Percentiles rank a stretch among this genome's conserved stretches.
Evolutionary conservation across 371 early-diverging fungal species (phyloP).

Genomic region (Rozella allomycis): DNA sequence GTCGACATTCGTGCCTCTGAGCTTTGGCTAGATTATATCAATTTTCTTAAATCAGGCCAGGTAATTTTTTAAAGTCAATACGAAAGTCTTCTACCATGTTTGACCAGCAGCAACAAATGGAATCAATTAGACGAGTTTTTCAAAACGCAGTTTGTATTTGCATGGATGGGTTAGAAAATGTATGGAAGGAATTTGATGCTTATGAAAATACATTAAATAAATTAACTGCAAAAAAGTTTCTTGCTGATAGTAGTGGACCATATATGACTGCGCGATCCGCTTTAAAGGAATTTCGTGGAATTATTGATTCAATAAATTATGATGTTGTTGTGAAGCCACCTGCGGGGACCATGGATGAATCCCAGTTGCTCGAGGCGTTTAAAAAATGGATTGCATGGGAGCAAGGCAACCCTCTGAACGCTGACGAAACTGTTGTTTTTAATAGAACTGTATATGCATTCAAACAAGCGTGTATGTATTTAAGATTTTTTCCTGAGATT

Average conservation of each 20-base stretch:
- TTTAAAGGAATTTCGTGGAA: conserved; percentile 52
- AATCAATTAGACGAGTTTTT: conserved; percentile 56
- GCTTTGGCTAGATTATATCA: conserved; percentile 74
- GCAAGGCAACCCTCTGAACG: conserved; percentile 52
- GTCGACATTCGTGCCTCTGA: conserved; percentile 66
- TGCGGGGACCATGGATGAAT: conserved; percentile 49
- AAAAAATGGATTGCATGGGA: conserved; percentile 78
- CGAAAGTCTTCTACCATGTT: conserved; percentile 41
- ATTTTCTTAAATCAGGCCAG: conserved; percentile 53
- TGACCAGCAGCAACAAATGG: conserved; percentile 77
- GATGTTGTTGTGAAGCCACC: conserved; percentile 51
- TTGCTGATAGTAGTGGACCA: conserved; percentile 52
- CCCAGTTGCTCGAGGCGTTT: conserved; percentile 49
- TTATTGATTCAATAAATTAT: conserved; percentile 26
- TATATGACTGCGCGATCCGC: conserved; percentile 85
- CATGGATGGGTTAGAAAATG: conserved; percentile 52
- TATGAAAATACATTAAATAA: conserved; percentile 74
- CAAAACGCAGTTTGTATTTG: conserved; percentile 70
- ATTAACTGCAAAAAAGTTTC: conserved; percentile 61
- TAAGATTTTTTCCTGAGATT: conserved; percentile 70
- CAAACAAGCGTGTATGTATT: conserved; percentile 53
- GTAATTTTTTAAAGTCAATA: conserved; percentile 18
- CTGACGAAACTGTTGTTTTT: conserved; percentile 38
- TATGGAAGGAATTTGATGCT: conserved; percentile 86
- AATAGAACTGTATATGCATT: conserved; percentile 62